Evolutionary conservation across 495 filamentous ascomycete species (phyloP).

Genomic region (Neurospora sp.): DNA sequence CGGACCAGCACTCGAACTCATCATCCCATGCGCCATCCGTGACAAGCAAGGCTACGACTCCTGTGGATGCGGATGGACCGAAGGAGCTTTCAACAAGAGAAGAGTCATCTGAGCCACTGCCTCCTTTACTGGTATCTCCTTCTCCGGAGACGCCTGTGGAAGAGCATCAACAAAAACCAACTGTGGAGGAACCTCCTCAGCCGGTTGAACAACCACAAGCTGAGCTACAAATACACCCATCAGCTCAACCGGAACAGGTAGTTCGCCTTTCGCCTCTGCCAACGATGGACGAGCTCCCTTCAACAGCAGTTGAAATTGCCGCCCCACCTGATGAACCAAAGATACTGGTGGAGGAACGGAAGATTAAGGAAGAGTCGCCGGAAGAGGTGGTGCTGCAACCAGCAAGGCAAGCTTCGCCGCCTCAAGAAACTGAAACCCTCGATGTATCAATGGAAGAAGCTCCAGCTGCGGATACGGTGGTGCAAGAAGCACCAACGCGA

Average conservation of each 20-base stretch:
- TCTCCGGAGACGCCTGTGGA: not conserved
- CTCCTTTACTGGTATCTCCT: not conserved
- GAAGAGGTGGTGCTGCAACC: not conserved
- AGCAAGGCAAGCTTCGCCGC: not conserved
- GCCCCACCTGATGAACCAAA: not conserved
- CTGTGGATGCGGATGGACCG: conserved; percentile 34
- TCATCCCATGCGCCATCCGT: conserved; percentile 34
- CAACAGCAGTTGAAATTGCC: not conserved
- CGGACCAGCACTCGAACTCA: conserved; percentile 32
- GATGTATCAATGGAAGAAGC: not conserved
- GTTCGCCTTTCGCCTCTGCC: not conserved
- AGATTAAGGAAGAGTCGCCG: not conserved
- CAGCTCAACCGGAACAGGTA: not conserved
- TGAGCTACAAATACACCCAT: not conserved
- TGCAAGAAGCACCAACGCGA: not conserved
- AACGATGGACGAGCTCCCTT: not conserved
- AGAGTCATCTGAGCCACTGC: not conserved
- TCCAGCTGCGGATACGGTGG: not conserved
- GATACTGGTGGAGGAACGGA: not conserved
- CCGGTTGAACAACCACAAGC: not conserved
- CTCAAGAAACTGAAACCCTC: not conserved
- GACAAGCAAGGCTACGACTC: conserved; percentile 49
- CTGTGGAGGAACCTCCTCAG: not conserved
- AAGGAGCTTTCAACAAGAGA: conserved; percentile 14
- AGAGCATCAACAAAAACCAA: not conserved